Conservation (phyloP, 2,329 filamentous ascomycete species). For the Cercospora berteroae region DNA sequence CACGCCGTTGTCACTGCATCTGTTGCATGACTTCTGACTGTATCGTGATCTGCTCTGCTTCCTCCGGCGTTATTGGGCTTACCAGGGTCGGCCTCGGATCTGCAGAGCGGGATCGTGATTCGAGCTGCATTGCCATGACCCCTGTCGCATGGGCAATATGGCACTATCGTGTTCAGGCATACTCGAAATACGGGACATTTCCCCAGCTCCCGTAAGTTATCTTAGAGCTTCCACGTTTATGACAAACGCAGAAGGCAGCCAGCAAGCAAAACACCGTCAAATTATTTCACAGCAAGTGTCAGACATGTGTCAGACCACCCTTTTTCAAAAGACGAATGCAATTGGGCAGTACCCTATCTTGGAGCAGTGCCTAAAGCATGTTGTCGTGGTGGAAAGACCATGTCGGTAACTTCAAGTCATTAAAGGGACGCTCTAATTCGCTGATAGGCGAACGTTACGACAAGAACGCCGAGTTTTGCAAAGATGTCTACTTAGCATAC, state of each 20-base stretch:
- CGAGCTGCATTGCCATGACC: background rate
- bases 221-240: background rate
- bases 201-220: background rate
- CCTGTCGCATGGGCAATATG: background rate
- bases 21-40: background rate
- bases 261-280: background rate
- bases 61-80: background rate
- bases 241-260: background rate
- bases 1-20: background rate
- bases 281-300: background rate
- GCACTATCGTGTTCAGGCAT: background rate
- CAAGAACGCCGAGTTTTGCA: background rate
- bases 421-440: background rate
- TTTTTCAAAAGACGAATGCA: background rate
- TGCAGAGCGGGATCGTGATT: background rate
- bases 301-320: background rate
- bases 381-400: background rate
- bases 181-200: background rate
- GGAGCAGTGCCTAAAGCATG: background rate
- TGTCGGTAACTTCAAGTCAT: background rate
- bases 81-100: background rate
- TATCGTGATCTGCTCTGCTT: background rate
- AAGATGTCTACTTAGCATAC: background rate
- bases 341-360: background rate
- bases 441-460: background rate